Evolutionary conservation across 1,284 basidiomycete species (phyloP).

Genomic region (Acaromyces ingoldii): DNA sequence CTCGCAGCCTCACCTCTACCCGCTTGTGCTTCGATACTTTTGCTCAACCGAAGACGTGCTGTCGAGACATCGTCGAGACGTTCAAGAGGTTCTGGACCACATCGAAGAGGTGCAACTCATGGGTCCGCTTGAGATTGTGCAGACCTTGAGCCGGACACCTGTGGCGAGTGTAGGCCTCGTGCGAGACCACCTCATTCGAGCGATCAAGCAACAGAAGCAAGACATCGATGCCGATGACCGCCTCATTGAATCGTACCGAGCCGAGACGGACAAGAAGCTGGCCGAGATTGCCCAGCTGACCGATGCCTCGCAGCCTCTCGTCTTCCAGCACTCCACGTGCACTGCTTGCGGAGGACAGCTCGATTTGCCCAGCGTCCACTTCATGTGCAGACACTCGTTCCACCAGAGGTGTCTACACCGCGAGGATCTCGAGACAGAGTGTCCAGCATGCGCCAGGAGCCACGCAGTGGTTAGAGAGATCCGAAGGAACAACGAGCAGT

Average conservation of each 20-base stretch:
- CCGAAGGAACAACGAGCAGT: slow-evolving; percentile 70
- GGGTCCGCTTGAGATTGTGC: slow-evolving; percentile 80
- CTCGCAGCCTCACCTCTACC: slow-evolving; percentile 70
- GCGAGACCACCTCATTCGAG: slow-evolving; percentile 76
- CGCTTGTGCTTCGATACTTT: slow-evolving; percentile 81
- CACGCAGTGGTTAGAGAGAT: slow-evolving; percentile 87
- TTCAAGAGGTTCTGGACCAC: slow-evolving; percentile 62
- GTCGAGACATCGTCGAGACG: slow-evolving; percentile 65
- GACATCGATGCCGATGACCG: slow-evolving; percentile 77
- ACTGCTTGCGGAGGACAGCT: slow-evolving; percentile 79
- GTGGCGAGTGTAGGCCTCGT: slow-evolving; percentile 84
- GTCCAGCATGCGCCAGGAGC: slow-evolving; percentile 76
- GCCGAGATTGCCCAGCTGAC: slow-evolving; percentile 75
- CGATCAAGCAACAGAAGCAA: slow-evolving; percentile 67
- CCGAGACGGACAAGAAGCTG: slow-evolving; percentile 74
- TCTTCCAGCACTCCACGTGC: slow-evolving; percentile 91
- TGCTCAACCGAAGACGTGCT: slow-evolving; percentile 65
- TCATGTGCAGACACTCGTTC: slow-evolving; percentile 97
- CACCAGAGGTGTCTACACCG: slow-evolving; percentile 61
- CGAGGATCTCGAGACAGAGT: slow-evolving; percentile 60
- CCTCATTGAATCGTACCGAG: slow-evolving; percentile 76
- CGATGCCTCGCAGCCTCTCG: slow-evolving; percentile 66
- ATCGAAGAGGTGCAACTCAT: slow-evolving; percentile 77
- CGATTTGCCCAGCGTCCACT: slow-evolving; percentile 87
- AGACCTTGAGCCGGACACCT: slow-evolving; percentile 76